phyloP scores from a whole-genome alignment of 768 basidiomycete species.

The Rhizopogon sp. region DNA sequence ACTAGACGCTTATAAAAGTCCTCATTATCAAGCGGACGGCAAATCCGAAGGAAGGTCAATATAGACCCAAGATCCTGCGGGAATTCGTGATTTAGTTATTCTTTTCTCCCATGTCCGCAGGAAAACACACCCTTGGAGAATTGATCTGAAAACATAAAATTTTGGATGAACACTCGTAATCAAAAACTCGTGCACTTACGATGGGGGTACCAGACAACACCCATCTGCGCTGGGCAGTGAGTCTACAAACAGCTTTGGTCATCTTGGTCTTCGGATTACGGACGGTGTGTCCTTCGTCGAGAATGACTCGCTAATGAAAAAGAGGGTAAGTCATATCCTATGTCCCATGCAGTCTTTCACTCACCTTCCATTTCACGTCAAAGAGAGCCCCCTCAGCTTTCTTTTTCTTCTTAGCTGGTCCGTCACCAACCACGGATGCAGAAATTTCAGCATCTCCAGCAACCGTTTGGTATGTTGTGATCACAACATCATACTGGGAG shows the following conservation, averaged over 20 bases:
- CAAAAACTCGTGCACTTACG: slow-evolving; percentile 39
- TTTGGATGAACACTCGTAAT: not conserved
- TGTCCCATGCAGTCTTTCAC: slow-evolving; percentile 1
- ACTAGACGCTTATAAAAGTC: slow-evolving; percentile 79
- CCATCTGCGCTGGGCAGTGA: slow-evolving; percentile 75
- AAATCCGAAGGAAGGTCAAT: slow-evolving; percentile 81
- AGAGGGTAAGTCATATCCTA: not conserved
- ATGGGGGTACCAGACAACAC: slow-evolving; percentile 85
- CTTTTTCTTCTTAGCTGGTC: slow-evolving; percentile 48
- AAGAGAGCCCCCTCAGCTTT: slow-evolving; percentile 57
- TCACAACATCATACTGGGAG: slow-evolving; percentile 67
- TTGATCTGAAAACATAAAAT: slow-evolving; percentile 51
- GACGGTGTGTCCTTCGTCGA: slow-evolving; percentile 88
- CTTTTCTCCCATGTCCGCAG: not conserved
- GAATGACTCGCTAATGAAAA: slow-evolving; percentile 55
- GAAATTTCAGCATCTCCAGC: slow-evolving; percentile 43
- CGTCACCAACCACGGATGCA: slow-evolving; percentile 10
- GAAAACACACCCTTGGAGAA: slow-evolving; percentile 52
- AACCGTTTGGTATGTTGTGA: slow-evolving; percentile 81
- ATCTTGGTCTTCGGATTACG: slow-evolving; percentile 87
- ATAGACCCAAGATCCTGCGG: slow-evolving; percentile 83
- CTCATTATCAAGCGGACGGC: slow-evolving; percentile 76
- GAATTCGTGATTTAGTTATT: not conserved
- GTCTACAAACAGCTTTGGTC: slow-evolving; percentile 58
- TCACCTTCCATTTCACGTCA: slow-evolving; percentile 76